Evolutionary conservation across 208 protist species (phyloP).

Genomic region (Leishmania aethiopica): DNA sequence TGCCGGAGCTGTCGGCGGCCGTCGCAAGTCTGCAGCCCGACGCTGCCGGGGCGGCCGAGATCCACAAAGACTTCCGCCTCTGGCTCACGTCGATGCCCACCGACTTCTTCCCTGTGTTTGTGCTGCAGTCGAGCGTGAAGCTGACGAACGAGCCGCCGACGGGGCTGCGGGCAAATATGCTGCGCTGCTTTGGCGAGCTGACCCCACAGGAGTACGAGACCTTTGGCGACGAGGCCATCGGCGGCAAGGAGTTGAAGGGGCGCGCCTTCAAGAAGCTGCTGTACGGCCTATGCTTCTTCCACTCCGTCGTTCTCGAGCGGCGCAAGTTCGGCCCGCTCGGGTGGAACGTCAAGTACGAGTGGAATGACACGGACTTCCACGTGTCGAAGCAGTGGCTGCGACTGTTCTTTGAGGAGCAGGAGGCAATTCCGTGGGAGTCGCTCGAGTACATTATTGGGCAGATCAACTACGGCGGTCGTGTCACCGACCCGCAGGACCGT

Average conservation of each 20-base stretch:
- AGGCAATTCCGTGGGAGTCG: slow-evolving; percentile 96
- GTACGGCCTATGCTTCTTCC: slow-evolving; percentile 98
- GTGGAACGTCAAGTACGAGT: slow-evolving; percentile 98
- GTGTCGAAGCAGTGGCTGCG: slow-evolving; percentile 95
- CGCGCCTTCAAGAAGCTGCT: slow-evolving; percentile 95
- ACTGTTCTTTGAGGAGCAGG: slow-evolving; percentile 96
- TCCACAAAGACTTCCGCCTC: slow-evolving; percentile 94
- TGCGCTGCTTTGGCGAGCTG: slow-evolving; percentile 93
- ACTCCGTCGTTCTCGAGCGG: slow-evolving; percentile 95
- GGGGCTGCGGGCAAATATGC: slow-evolving; percentile 96
- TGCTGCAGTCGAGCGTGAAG: slow-evolving; percentile 98
- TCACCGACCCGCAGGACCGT: slow-evolving; percentile 98
- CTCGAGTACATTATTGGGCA: slow-evolving; percentile 98
- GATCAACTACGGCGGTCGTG: slow-evolving; percentile 98
- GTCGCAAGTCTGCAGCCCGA: slow-evolving; percentile 80
- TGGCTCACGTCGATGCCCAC: slow-evolving; percentile 99
- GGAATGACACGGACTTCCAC: slow-evolving; percentile 97
- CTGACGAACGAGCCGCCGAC: slow-evolving; percentile 98
- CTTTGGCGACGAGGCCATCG: slow-evolving; percentile 46
- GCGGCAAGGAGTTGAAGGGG: slow-evolving; percentile 66
- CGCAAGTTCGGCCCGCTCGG: slow-evolving; percentile 97
- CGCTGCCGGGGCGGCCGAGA: slow-evolving; percentile 29
- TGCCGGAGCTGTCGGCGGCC: slow-evolving; percentile 95
- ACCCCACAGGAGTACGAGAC: slow-evolving; percentile 81
- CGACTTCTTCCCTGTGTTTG: slow-evolving; percentile 97